phyloP scores from a whole-genome alignment of 2,329 filamentous ascomycete genomes.

The Gnomoniopsis smithogilvyi region DNA sequence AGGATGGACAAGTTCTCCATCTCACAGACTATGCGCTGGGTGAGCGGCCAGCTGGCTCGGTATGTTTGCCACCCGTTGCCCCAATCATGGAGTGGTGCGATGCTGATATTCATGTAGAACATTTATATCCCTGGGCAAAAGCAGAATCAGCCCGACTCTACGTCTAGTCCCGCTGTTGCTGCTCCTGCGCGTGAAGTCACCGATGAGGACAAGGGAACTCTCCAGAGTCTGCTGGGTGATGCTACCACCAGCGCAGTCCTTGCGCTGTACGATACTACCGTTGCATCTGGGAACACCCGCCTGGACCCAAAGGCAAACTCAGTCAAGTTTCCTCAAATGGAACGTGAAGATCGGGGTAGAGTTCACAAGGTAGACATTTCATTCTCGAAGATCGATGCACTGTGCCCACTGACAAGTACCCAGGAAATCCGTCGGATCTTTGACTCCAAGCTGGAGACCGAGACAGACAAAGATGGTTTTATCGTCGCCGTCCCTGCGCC shows the following conservation, averaged over 20 bases:
- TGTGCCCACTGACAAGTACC: slow-evolving; percentile 19
- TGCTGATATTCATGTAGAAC: slow-evolving; percentile 1
- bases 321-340: slow-evolving; percentile 38
- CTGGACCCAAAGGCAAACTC: slow-evolving; percentile 26
- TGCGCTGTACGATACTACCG: slow-evolving; percentile 36
- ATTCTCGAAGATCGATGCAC: background rate
- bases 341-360: slow-evolving; percentile 42
- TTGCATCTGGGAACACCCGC: slow-evolving; percentile 24
- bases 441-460: slow-evolving; percentile 71
- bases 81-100: background rate
- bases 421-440: slow-evolving; percentile 74
- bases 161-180: background rate
- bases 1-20: slow-evolving; percentile 73
- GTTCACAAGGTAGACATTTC: slow-evolving; percentile 43
- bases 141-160: slow-evolving; percentile 23
- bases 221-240: slow-evolving; percentile 37
- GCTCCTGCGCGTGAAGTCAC: slow-evolving; percentile 21
- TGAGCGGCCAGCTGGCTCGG: slow-evolving; percentile 3
- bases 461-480: slow-evolving; percentile 55
- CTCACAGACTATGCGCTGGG: slow-evolving; percentile 39
- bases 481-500: slow-evolving; percentile 61
- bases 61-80: slow-evolving; percentile 8
- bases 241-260: slow-evolving; percentile 38
- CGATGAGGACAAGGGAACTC: slow-evolving; percentile 30
- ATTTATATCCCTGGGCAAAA: slow-evolving; percentile 6